Conservation (phyloP, 306 rosid genomes). For the Sicyos baderoa region DNA sequence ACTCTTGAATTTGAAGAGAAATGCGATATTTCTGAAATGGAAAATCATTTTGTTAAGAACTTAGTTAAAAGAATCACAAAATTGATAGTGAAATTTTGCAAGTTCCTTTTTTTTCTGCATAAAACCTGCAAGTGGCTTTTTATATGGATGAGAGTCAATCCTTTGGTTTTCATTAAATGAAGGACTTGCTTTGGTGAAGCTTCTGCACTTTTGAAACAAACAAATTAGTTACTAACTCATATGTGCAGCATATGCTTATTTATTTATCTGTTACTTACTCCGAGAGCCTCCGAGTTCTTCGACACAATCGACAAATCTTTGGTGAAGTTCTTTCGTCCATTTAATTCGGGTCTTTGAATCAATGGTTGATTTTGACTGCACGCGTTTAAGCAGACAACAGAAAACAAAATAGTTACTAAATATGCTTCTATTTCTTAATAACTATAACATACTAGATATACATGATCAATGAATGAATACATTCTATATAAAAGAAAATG, state of each 20-base stretch:
- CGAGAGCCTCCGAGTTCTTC: background rate
- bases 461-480: too few species aligned
- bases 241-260: background rate
- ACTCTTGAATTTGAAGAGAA: background rate
- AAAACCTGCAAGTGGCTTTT: conserved; percentile 19
- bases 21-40: conserved; percentile 14
- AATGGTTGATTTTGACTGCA: background rate
- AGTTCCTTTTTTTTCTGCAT: background rate
- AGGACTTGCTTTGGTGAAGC: conserved; percentile 17
- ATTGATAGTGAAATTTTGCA: too few species aligned
- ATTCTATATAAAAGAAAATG: background rate
- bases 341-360: background rate
- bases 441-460: background rate
- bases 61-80: too few species aligned
- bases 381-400: background rate
- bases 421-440: background rate
- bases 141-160: conserved; percentile 13
- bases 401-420: too few species aligned
- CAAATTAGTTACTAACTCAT: background rate
- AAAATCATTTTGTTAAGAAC: background rate
- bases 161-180: conserved; percentile 12
- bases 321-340: conserved; percentile 12
- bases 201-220: conserved; percentile 14
- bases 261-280: background rate
- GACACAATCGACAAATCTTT: background rate